A percentile compares a stretch with the other conserved stretches of the same genome.
phyloP scores from a whole-genome alignment of 257 asterid species.

The Solanum bukasovii region DNA sequence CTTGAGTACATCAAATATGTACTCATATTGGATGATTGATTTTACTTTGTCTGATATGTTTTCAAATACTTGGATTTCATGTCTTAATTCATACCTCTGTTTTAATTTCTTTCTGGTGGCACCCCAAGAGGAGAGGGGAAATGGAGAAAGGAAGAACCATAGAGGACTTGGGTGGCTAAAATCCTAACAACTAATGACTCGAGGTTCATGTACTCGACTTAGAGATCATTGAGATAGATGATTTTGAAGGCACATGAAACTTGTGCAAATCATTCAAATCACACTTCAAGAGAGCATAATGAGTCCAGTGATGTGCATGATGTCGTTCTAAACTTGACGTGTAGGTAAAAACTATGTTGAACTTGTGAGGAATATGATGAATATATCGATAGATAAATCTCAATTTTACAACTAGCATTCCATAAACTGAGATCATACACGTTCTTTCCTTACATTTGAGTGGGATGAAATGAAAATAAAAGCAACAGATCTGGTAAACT shows the following conservation, averaged over 20 bases:
- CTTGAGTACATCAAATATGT: slow-evolving; percentile 12
- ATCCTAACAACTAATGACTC: background rate
- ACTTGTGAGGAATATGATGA: background rate
- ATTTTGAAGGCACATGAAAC: background rate
- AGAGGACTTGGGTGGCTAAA: background rate
- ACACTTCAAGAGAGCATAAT: background rate
- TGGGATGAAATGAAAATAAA: background rate
- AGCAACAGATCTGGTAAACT: background rate
- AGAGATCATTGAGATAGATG: background rate
- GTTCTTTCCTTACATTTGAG: background rate
- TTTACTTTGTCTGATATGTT: background rate
- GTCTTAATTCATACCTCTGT: background rate
- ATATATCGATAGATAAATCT: background rate
- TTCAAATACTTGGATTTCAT: background rate
- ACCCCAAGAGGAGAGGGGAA: background rate
- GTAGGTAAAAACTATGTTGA: background rate
- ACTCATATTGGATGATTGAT: background rate
- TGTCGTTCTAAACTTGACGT: background rate
- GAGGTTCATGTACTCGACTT: background rate
- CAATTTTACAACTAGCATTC: background rate
- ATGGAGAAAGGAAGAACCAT: background rate
- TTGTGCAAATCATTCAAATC: too few relatives aligned
- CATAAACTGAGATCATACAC: background rate
- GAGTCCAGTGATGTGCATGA: background rate
- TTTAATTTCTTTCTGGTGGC: background rate